Evolutionary conservation across 495 filamentous ascomycete species (phyloP).

Genomic region (Talaromyces ruber): DNA sequence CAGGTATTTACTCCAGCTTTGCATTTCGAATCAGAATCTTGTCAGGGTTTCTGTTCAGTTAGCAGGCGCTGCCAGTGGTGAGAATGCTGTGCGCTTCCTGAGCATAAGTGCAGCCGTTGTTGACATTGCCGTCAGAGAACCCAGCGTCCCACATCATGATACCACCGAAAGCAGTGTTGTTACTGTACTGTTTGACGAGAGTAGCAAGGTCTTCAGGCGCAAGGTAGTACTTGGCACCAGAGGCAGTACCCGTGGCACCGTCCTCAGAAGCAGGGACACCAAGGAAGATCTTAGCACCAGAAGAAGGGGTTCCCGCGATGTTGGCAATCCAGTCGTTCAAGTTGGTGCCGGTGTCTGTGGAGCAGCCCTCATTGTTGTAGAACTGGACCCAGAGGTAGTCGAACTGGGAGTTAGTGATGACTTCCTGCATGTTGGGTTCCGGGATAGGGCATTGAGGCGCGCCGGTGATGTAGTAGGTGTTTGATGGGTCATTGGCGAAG

Average conservation of each 20-base stretch:
- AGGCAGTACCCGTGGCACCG: conserved; percentile 14
- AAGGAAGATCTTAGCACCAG: conserved; percentile 37
- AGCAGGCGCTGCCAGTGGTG: conserved; percentile 7
- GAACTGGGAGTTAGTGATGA: conserved; percentile 18
- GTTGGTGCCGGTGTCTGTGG: conserved; percentile 16
- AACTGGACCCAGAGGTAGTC: conserved; percentile 39
- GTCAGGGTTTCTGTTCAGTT: not conserved
- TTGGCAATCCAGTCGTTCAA: conserved; percentile 36
- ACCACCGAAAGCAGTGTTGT: conserved; percentile 36
- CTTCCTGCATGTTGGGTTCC: conserved; percentile 41
- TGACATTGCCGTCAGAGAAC: conserved; percentile 30
- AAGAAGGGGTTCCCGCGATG: conserved; percentile 26
- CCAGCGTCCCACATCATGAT: conserved; percentile 49
- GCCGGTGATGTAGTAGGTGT: conserved; percentile 47
- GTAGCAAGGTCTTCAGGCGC: conserved; percentile 23
- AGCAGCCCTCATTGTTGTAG: conserved; percentile 31
- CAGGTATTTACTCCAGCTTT: not conserved
- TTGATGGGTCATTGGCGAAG: conserved; percentile 31
- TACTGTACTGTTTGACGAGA: conserved; percentile 21
- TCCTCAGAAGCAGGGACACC: conserved; percentile 34
- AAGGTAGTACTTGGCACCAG: conserved; percentile 34
- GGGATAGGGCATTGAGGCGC: conserved; percentile 49
- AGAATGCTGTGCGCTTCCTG: conserved; percentile 28
- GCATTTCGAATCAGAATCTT: not conserved
- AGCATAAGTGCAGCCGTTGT: conserved; percentile 32